Evolutionary conservation across 1,139 yeast genomes (phyloP).

Genomic region (Diutina siamensis): DNA sequence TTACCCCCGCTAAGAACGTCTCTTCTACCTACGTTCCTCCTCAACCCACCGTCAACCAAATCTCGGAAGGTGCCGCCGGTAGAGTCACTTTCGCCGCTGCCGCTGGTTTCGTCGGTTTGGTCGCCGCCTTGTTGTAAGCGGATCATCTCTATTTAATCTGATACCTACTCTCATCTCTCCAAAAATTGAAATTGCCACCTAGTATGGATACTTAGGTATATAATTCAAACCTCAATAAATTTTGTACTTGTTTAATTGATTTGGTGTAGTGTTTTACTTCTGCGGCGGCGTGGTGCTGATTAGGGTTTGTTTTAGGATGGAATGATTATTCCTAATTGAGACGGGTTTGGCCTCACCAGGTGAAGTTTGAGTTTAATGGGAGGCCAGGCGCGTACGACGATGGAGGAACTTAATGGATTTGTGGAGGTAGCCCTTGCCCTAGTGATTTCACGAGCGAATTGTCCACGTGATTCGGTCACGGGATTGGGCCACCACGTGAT

Average conservation of each 20-base stretch:
- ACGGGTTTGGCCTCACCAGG: too few species aligned
- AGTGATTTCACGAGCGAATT: too few species aligned
- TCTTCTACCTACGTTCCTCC: background rate
- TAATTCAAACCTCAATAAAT: background rate
- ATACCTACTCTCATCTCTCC: background rate
- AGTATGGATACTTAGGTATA: background rate
- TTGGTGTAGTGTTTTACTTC: too few species aligned
- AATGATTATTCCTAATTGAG: too few species aligned
- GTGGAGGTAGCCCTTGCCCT: too few species aligned
- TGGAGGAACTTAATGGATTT: too few species aligned
- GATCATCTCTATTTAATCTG: background rate
- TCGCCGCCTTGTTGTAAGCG: conserved; percentile 5
- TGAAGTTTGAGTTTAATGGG: too few species aligned
- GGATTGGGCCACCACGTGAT: too few species aligned
- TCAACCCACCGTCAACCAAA: background rate
- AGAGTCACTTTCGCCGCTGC: background rate
- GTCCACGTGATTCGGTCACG: too few species aligned
- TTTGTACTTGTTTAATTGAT: background rate
- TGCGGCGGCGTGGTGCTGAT: too few species aligned
- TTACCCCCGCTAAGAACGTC: background rate
- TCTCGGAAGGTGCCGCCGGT: background rate
- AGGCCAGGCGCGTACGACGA: too few species aligned
- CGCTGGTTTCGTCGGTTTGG: background rate
- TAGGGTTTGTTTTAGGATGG: too few species aligned
- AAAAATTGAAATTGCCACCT: background rate